Conservation (phyloP, 169 alveolate genomes). For the Plasmodium relictum region DNA sequence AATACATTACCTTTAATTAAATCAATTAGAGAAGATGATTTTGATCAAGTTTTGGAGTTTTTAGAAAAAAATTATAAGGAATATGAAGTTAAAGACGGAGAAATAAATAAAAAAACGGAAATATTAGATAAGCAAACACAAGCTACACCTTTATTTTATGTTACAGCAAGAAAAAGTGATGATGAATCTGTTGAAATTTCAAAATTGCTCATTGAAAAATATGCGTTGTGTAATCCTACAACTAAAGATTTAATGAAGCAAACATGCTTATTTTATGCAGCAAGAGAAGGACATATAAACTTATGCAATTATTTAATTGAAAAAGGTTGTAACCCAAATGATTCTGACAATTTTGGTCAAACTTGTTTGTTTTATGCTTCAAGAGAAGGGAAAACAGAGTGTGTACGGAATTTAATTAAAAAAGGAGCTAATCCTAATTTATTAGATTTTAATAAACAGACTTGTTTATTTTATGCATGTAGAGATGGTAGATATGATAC, state of each 20-base stretch:
- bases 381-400: conserved; percentile 93
- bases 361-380: conserved; percentile 94
- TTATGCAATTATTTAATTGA: conserved; percentile 89
- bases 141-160: conserved; percentile 90
- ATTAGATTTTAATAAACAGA: conserved; percentile 90
- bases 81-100: conserved; percentile 60
- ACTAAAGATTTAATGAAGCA: conserved; percentile 91
- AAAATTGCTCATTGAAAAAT: conserved; percentile 85
- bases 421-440: conserved; percentile 91
- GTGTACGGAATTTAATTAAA: conserved; percentile 85
- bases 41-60: conserved; percentile 44
- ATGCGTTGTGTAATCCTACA: conserved; percentile 85
- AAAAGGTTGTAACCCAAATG: conserved; percentile 93
- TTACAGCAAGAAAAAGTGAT: conserved; percentile 89
- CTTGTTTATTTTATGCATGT: conserved; percentile 94
- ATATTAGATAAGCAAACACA: conserved; percentile 83
- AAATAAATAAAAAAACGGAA: conserved; percentile 36
- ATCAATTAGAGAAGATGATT: conserved; percentile 61
- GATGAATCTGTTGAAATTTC: conserved; percentile 91
- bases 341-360: conserved; percentile 92
- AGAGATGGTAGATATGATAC: conserved; percentile 93
- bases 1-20: conserved; percentile 72
- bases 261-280: conserved; percentile 94
- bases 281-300: conserved; percentile 93
- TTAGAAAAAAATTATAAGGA: conserved; percentile 67